Percentiles rank a stretch among this genome's conserved stretches.
Evolutionary conservation across 2,329 filamentous ascomycete genomes (phyloP).

Genomic region (Cladosporium halotolerans): DNA sequence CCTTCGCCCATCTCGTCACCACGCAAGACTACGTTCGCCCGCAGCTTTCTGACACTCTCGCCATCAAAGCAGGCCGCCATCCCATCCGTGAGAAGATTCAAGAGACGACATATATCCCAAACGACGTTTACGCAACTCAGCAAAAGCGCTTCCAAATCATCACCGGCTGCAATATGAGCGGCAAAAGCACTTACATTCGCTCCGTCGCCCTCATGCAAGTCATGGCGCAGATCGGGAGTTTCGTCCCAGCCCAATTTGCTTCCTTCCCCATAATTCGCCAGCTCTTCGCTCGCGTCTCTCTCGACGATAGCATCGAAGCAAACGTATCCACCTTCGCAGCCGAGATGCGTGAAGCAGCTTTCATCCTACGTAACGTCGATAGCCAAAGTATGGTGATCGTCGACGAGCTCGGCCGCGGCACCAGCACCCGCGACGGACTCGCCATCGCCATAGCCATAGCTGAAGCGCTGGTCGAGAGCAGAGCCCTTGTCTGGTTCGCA

Average conservation of each 20-base stretch:
- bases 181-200: constrained; percentile 92
- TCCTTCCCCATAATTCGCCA: constrained; percentile 73
- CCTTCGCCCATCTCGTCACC: constrained; percentile 69
- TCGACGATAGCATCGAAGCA: constrained; percentile 79
- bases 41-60: constrained; percentile 56
- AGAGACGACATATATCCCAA: constrained; percentile 67
- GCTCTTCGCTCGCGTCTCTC: constrained; percentile 80
- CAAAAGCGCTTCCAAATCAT: constrained; percentile 85
- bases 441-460: constrained; percentile 86
- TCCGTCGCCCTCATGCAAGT: constrained; percentile 76
- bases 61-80: constrained; percentile 68
- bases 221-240: constrained; percentile 91
- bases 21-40: constrained; percentile 63
- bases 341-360: constrained; percentile 94
- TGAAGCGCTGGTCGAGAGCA: constrained; percentile 73
- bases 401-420: constrained; percentile 87
- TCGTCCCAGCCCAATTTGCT: constrained; percentile 80
- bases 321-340: constrained; percentile 90
- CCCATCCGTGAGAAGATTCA: constrained; percentile 72
- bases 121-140: constrained; percentile 79
- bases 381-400: constrained; percentile 61
- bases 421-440: constrained; percentile 79
- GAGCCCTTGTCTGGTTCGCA: constrained; percentile 81
- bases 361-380: constrained; percentile 80
- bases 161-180: constrained; percentile 97